A percentile compares a stretch with the other conserved stretches of the same genome.
phyloP scores from a whole-genome alignment of 2,329 filamentous ascomycete genomes.

The Botrytis deweyae region DNA sequence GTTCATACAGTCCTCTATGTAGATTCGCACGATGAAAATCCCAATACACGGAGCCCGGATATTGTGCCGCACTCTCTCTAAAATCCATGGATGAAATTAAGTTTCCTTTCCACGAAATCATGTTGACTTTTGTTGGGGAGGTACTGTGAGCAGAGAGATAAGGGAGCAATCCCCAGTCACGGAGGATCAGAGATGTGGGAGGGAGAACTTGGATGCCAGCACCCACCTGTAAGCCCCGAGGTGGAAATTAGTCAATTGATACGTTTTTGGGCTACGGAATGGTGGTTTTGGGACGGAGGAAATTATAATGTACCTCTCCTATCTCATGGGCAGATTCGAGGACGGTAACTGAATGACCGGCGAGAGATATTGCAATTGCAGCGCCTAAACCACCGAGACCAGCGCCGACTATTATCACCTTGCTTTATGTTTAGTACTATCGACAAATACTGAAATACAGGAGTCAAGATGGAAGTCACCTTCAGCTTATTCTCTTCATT shows the following conservation, averaged over 20 bases:
- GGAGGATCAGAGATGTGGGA: slow-evolving; percentile 32
- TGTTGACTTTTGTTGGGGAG: slow-evolving; percentile 48
- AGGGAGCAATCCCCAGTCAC: slow-evolving; percentile 31
- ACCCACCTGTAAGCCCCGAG: slow-evolving; percentile 41
- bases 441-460: background rate
- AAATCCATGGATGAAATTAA: slow-evolving; percentile 35
- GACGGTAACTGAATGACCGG: slow-evolving; percentile 43
- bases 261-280: background rate
- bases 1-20: slow-evolving; percentile 45
- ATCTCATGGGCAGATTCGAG: slow-evolving; percentile 45
- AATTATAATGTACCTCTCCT: slow-evolving; percentile 40
- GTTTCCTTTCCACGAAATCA: slow-evolving; percentile 45
- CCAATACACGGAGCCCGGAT: slow-evolving; percentile 42
- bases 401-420: slow-evolving; percentile 53
- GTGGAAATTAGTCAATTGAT: slow-evolving; percentile 29
- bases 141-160: slow-evolving; percentile 27
- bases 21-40: slow-evolving; percentile 50
- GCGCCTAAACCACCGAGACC: slow-evolving; percentile 54
- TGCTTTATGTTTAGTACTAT: background rate
- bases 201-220: slow-evolving; percentile 38
- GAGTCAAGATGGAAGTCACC: slow-evolving; percentile 13
- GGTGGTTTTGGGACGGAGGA: slow-evolving; percentile 20
- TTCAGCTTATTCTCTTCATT: slow-evolving; percentile 26
- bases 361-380: slow-evolving; percentile 34
- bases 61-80: slow-evolving; percentile 27